Percentiles rank a stretch among this genome's conserved stretches.
Conservation (phyloP, 768 basidiomycete species). For the Hericium coralloides region DNA sequence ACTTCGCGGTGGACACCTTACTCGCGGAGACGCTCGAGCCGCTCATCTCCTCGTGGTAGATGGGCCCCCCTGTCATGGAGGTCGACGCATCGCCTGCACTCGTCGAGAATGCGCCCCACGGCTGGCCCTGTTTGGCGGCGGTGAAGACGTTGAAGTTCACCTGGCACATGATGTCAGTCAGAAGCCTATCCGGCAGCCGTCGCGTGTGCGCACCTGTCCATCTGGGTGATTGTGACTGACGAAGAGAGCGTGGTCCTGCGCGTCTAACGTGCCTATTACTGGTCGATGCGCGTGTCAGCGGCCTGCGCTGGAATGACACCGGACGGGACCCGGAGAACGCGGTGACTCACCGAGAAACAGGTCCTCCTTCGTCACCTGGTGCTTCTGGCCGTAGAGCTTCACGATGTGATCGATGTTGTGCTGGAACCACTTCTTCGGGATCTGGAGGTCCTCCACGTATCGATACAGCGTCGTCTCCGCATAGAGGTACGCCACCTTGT, state of each 20-base stretch:
- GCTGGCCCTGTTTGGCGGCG: constrained; percentile 37
- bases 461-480: constrained; percentile 64
- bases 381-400: constrained; percentile 36
- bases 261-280: constrained; percentile 65
- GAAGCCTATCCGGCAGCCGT: background rate
- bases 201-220: constrained; percentile 32
- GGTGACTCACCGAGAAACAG: constrained; percentile 24
- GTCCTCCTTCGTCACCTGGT: constrained; percentile 27
- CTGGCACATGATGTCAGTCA: constrained; percentile 19
- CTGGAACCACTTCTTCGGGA: constrained; percentile 67
- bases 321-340: background rate
- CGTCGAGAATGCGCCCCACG: constrained; percentile 68
- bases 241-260: constrained; percentile 65
- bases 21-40: constrained; percentile 23
- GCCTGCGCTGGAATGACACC: background rate
- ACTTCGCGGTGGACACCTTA: constrained; percentile 42
- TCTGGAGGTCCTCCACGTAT: constrained; percentile 53
- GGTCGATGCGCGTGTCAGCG: background rate
- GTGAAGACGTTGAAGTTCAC: constrained; percentile 66
- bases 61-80: constrained; percentile 34
- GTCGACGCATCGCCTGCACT: constrained; percentile 26
- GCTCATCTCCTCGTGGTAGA: constrained; percentile 34
- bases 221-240: constrained; percentile 66
- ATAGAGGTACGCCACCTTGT: constrained; percentile 57
- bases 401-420: constrained; percentile 58